Evolutionary conservation across 2,329 filamentous ascomycete genomes (phyloP).

Genomic region (Aspergillus pseudonomiae): DNA sequence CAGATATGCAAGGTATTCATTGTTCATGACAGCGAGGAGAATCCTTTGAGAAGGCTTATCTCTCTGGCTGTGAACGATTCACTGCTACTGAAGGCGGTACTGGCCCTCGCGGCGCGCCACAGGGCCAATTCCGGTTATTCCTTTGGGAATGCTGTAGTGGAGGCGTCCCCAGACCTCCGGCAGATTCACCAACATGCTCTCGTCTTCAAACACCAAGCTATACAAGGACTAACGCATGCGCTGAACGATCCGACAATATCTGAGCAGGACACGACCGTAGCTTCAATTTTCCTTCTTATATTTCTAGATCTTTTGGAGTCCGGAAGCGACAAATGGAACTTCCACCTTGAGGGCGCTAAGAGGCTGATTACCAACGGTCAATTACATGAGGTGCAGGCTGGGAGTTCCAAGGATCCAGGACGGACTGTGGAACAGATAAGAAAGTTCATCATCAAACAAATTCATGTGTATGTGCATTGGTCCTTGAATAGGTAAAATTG

Average conservation of each 20-base stretch:
- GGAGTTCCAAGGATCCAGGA: constrained; percentile 26
- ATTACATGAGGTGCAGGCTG: constrained; percentile 9
- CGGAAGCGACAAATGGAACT: constrained; percentile 38
- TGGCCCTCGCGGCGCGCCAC: constrained; percentile 40
- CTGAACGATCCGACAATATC: constrained; percentile 18
- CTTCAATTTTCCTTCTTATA: constrained; percentile 38
- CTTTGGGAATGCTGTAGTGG: constrained; percentile 21
- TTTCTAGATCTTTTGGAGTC: constrained; percentile 38
- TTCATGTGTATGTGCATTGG: constrained; percentile 29
- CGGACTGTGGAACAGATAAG: constrained; percentile 32
- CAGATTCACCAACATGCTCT: constrained; percentile 34
- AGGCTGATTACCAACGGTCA: constrained; percentile 27
- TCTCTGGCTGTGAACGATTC: constrained; percentile 31
- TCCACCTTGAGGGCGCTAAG: constrained; percentile 37
- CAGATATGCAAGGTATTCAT: constrained; percentile 40
- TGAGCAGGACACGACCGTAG: constrained; percentile 34
- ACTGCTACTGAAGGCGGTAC: constrained; percentile 34
- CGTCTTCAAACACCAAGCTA: constrained; percentile 37
- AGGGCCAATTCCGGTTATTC: constrained; percentile 32
- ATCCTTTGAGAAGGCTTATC: constrained; percentile 38
- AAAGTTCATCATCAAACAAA: constrained; percentile 34
- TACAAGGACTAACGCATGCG: constrained; percentile 31
- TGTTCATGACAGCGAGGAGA: constrained; percentile 39
- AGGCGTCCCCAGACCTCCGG: constrained; percentile 10
- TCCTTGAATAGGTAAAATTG: no score